Evolutionary conservation across 1,284 basidiomycete species (phyloP).

Genomic region (Moniliophthora roreri): DNA sequence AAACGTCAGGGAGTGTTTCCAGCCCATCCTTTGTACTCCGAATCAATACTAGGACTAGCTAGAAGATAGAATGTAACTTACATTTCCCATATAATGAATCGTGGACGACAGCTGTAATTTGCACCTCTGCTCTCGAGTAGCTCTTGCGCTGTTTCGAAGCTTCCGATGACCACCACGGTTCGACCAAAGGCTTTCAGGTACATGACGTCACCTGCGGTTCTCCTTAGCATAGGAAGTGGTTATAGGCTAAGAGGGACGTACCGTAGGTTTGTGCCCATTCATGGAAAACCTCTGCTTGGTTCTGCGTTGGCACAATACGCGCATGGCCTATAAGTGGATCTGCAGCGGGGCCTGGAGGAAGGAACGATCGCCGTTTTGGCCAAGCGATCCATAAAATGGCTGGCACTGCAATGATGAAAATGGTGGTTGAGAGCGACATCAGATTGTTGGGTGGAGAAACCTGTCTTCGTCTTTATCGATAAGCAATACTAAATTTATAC

Average conservation of each 20-base stretch:
- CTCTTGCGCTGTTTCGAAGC: constrained; percentile 13
- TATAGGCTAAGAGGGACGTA: background rate
- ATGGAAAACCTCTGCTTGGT: constrained; percentile 15
- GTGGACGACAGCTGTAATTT: constrained; percentile 15
- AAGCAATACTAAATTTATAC: no score
- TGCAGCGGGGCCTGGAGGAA: constrained; percentile 18
- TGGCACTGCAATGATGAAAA: no score
- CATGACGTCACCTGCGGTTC: constrained; percentile 17
- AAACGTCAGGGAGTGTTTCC: constrained; percentile 16
- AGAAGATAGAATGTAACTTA: background rate
- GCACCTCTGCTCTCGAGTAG: constrained; percentile 15
- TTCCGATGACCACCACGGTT: constrained; percentile 12
- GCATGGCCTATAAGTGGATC: constrained; percentile 19
- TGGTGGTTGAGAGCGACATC: no score
- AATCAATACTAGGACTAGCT: background rate
- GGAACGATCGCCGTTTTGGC: background rate
- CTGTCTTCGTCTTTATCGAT: no score
- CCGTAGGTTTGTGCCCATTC: constrained; percentile 20
- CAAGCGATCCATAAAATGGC: background rate
- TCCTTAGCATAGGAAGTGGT: background rate
- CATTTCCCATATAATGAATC: constrained; percentile 12
- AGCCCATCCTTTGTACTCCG: constrained; percentile 20
- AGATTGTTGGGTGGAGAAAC: no score
- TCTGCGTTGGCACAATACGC: constrained; percentile 11
- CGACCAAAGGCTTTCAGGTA: constrained; percentile 9